A percentile compares a stretch with the other conserved stretches of the same genome.
phyloP scores from a whole-genome alignment of 1,284 basidiomycete genomes.

The Vanrija humicola region DNA sequence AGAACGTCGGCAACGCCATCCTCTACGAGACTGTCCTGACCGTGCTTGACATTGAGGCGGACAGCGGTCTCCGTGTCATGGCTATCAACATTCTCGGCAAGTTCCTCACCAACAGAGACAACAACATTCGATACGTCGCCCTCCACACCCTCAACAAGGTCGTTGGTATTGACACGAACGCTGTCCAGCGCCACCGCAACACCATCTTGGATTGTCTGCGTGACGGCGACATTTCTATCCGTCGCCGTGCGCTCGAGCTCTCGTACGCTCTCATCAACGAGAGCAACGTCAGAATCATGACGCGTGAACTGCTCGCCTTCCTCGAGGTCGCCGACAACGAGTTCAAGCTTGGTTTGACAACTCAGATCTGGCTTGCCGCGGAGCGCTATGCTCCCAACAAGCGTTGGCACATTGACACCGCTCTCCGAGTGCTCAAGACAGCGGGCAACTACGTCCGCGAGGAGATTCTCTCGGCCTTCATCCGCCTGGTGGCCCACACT shows the following conservation, averaged over 20 bases:
- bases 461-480: slow-evolving; percentile 91
- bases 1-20: slow-evolving; percentile 98
- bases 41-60: slow-evolving; percentile 97
- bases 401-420: slow-evolving; percentile 98
- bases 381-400: slow-evolving; percentile 97
- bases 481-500: slow-evolving; percentile 93
- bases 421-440: slow-evolving; percentile 87
- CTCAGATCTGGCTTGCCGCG: slow-evolving; percentile 92
- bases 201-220: slow-evolving; percentile 97
- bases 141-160: slow-evolving; percentile 99
- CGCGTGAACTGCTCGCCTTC: slow-evolving; percentile 90
- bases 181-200: slow-evolving; percentile 95
- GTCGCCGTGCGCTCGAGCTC: slow-evolving; percentile 90
- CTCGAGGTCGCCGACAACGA: slow-evolving; percentile 98
- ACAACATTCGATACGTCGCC: slow-evolving; percentile 99
- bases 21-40: slow-evolving; percentile 97
- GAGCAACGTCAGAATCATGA: slow-evolving; percentile 85
- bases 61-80: slow-evolving; percentile 94
- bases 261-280: slow-evolving; percentile 98
- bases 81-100: slow-evolving; percentile 99
- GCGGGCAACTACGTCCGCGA: slow-evolving; percentile 99
- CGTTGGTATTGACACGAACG: slow-evolving; percentile 95
- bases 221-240: slow-evolving; percentile 98
- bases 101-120: slow-evolving; percentile 95
- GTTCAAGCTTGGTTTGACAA: slow-evolving; percentile 97